Percentiles rank a stretch among this genome's conserved stretches.
These are phyloP conservation scores for Cercophora samala DNA, from an alignment of 495 filamentous ascomycete species.

Conservation along the genomic window DNA sequence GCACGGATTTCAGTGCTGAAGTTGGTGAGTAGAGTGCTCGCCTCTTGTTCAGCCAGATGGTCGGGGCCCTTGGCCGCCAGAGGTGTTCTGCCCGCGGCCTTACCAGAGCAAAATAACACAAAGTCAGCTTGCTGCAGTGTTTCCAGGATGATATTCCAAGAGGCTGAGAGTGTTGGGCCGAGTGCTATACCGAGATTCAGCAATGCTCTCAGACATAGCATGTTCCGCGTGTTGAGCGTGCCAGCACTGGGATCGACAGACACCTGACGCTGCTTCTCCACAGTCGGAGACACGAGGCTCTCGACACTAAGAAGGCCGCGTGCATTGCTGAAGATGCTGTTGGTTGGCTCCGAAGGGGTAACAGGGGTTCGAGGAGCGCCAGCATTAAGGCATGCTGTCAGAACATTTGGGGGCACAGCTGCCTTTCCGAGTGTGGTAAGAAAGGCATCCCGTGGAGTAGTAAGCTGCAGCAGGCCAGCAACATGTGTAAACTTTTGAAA, in stretches of 20 bases:
- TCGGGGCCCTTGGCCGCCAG: constrained; percentile 43
- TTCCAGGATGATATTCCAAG: constrained; percentile 88
- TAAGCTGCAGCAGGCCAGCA: constrained; percentile 77
- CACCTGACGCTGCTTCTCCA: constrained; percentile 51
- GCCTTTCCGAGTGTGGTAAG: constrained; percentile 90
- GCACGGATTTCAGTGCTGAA: constrained; percentile 76
- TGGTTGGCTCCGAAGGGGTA: constrained; percentile 46
- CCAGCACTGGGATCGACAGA: constrained; percentile 49
- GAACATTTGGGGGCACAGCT: constrained; percentile 74
- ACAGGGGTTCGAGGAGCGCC: constrained; percentile 36
- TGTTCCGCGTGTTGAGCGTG: constrained; percentile 78
- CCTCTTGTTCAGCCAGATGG: constrained; percentile 43
- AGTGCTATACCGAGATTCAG: constrained; percentile 93
- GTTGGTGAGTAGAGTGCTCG: constrained; percentile 54
- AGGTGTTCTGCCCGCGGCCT: constrained; percentile 46
- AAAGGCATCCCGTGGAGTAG: constrained; percentile 89
- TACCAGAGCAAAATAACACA: constrained; percentile 63
- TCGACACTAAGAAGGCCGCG: constrained; percentile 66
- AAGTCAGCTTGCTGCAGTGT: constrained; percentile 88
- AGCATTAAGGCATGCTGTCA: constrained; percentile 57
- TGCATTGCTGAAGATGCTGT: constrained; percentile 57
- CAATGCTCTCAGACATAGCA: constrained; percentile 83
- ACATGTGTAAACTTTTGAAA: constrained; percentile 97
- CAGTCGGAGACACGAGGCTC: constrained; percentile 49
- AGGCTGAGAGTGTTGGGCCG: constrained; percentile 76